Evolutionary conservation across 2,329 filamentous ascomycete species (phyloP).

Genomic region (Diplodia intermedia): DNA sequence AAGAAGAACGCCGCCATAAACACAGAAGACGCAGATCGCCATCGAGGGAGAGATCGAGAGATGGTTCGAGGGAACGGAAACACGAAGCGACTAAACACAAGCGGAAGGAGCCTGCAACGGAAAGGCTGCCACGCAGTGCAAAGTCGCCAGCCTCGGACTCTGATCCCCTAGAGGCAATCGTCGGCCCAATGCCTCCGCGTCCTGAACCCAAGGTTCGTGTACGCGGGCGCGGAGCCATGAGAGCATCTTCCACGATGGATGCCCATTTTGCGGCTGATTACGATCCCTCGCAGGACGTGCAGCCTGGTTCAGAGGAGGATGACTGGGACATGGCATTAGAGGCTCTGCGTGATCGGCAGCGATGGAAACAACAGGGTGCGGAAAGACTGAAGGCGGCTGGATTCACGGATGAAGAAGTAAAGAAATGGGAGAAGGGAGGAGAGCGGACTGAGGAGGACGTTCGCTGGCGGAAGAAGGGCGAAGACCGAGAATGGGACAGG

Average conservation of each 20-base stretch:
- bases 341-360: conserved; percentile 77
- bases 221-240: conserved; percentile 74
- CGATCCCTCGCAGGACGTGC: conserved; percentile 65
- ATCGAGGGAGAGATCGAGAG: conserved; percentile 29
- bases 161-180: conserved; percentile 76
- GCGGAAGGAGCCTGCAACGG: neutral
- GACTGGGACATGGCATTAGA: conserved; percentile 85
- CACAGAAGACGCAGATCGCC: conserved; percentile 32
- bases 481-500: conserved; percentile 71
- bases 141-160: conserved; percentile 55
- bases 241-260: conserved; percentile 73
- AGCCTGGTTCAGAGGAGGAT: conserved; percentile 58
- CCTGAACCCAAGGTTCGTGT: conserved; percentile 53
- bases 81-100: neutral
- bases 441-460: conserved; percentile 71
- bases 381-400: conserved; percentile 78
- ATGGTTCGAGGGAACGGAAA: neutral
- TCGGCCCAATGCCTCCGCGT: conserved; percentile 73
- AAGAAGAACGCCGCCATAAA: conserved; percentile 2
- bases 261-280: conserved; percentile 75
- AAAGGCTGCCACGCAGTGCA: neutral
- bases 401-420: conserved; percentile 76
- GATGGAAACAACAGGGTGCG: conserved; percentile 76
- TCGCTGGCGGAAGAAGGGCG: conserved; percentile 73
- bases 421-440: conserved; percentile 70